A percentile compares a stretch with the other conserved stretches of the same genome.
Conservation (phyloP, 2,329 filamentous ascomycete genomes). For the Xylaria sp. region DNA sequence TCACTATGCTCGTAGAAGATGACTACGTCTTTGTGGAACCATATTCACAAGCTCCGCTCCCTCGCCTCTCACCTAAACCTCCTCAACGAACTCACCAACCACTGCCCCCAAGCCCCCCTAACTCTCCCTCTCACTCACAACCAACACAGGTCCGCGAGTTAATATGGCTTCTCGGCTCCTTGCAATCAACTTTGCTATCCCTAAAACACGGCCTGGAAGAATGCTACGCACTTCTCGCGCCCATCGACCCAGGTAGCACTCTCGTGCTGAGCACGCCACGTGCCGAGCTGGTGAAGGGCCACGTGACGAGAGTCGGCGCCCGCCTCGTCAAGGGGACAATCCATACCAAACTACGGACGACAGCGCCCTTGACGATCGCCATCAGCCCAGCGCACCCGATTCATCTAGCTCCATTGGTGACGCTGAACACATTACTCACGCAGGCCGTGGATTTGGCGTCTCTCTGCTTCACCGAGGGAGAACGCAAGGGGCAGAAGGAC, state of each 20-base stretch:
- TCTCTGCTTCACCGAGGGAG: constrained; percentile 74
- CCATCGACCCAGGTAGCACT: constrained; percentile 85
- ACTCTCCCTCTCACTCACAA: constrained; percentile 35
- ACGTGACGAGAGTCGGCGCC: constrained; percentile 90
- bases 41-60: constrained; percentile 7
- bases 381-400: constrained; percentile 63
- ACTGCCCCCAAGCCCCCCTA: constrained; percentile 18
- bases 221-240: constrained; percentile 86
- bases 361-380: constrained; percentile 63
- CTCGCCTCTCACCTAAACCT: constrained; percentile 9
- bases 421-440: constrained; percentile 81
- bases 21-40: constrained; percentile 43
- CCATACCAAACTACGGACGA: constrained; percentile 78
- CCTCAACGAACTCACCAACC: constrained; percentile 11
- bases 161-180: constrained; percentile 64
- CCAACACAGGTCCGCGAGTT: constrained; percentile 58
- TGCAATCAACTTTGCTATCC: constrained; percentile 60
- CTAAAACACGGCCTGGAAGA: constrained; percentile 80
- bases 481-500: constrained; percentile 28
- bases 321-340: constrained; percentile 89
- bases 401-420: constrained; percentile 75
- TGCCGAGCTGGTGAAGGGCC: constrained; percentile 91
- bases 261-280: constrained; percentile 88
- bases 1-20: constrained; percentile 49
- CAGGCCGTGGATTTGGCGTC: constrained; percentile 85